Conservation (phyloP, 2,329 filamentous ascomycete species). For the Cryphonectria parasitica region DNA sequence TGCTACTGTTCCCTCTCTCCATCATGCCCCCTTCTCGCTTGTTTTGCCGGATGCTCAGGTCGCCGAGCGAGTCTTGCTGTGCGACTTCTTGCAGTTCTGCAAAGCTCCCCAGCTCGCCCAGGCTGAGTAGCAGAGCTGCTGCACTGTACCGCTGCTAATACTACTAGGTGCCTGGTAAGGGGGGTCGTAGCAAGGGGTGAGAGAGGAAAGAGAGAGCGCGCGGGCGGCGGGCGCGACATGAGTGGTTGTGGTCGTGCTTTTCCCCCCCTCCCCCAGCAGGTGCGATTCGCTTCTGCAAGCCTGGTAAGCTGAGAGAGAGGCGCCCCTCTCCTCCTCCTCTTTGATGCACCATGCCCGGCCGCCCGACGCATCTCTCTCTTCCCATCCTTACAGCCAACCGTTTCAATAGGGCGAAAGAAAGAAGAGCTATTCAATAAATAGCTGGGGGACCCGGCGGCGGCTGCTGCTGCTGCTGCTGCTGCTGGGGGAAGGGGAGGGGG, state of each 20-base stretch:
- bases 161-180: too few relatives aligned
- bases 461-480: neutral
- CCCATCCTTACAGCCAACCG: neutral
- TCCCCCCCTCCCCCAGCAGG: neutral
- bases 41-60: neutral
- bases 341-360: neutral
- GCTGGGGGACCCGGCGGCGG: neutral
- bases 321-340: neutral
- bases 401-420: neutral
- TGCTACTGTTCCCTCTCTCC: too few relatives aligned
- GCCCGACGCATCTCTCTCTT: neutral
- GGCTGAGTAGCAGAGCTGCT: neutral
- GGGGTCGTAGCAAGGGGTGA: neutral
- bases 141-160: too few relatives aligned
- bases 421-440: neutral
- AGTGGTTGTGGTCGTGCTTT: neutral
- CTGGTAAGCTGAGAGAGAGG: neutral
- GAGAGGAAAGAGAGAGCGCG: neutral
- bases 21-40: neutral
- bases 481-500: neutral
- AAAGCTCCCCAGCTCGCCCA: neutral
- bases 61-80: neutral
- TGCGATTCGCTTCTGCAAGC: constrained; percentile 5
- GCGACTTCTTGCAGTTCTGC: neutral
- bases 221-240: neutral